Conservation (phyloP, 1,139 yeast species). For the Zhuliangozyma blackwelliae region DNA sequence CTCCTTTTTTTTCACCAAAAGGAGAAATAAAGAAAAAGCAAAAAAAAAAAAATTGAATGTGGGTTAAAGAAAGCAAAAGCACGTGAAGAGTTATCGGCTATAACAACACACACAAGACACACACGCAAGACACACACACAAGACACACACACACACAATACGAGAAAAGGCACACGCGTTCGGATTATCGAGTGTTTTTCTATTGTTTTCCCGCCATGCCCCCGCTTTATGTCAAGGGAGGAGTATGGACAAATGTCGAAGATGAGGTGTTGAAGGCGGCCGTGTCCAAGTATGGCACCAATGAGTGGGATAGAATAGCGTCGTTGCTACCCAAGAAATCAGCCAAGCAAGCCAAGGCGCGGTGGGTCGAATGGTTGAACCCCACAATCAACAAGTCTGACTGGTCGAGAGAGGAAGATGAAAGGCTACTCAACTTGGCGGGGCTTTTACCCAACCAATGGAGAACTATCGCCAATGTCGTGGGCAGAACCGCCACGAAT, state of each 20-base stretch:
- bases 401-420: constrained; percentile 81
- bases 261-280: constrained; percentile 90
- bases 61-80: not conserved
- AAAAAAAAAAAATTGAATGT: not conserved
- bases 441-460: constrained; percentile 86
- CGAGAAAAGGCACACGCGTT: too few species aligned
- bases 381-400: constrained; percentile 61
- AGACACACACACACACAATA: not conserved
- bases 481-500: constrained; percentile 84
- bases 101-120: not conserved
- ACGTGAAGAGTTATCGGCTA: not conserved
- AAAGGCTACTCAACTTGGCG: constrained; percentile 61
- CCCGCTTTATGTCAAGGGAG: constrained; percentile 79
- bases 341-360: constrained; percentile 86
- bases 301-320: constrained; percentile 93
- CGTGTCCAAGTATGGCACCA: constrained; percentile 85
- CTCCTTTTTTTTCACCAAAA: not conserved
- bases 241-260: constrained; percentile 87
- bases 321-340: constrained; percentile 80
- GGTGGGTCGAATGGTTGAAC: constrained; percentile 89
- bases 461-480: constrained; percentile 77
- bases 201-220: constrained; percentile 40
- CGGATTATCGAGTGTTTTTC: too few species aligned
- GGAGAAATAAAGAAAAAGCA: not conserved
- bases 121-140: not conserved